Evolutionary conservation across 495 filamentous ascomycete species (phyloP).

Genomic region (Aspergillus ostianus): DNA sequence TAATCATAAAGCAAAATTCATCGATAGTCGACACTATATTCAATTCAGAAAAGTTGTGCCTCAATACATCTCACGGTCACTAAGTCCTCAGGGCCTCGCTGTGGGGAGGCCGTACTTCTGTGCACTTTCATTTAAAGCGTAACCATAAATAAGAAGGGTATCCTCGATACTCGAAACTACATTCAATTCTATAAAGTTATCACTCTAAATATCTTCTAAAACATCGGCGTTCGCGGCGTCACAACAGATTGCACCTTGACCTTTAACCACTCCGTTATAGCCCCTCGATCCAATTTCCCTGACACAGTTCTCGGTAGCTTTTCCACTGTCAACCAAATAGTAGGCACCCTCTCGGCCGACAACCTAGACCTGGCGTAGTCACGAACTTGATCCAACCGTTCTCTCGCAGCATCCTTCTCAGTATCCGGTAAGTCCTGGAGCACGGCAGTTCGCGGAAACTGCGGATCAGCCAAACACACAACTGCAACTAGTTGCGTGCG

Average conservation of each 20-base stretch:
- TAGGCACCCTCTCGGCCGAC: background rate
- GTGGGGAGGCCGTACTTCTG: too few species aligned
- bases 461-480: background rate
- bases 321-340: background rate
- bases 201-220: background rate
- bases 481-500: background rate
- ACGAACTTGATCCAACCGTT: background rate
- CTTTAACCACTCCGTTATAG: slow-evolving; percentile 1
- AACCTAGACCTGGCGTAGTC: background rate
- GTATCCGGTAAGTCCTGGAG: background rate
- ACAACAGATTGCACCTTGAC: background rate
- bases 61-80: too few species aligned
- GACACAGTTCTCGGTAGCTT: background rate
- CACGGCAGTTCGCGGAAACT: background rate
- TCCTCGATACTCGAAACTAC: too few species aligned
- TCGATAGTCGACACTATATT: too few species aligned
- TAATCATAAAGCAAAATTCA: too few species aligned
- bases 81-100: too few species aligned
- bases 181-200: too few species aligned
- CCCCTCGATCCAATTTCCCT: background rate
- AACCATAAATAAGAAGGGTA: too few species aligned
- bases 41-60: too few species aligned
- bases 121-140: too few species aligned
- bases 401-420: background rate
- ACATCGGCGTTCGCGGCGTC: background rate